Percentiles rank a stretch among this genome's conserved stretches.
phyloP scores from a whole-genome alignment of 371 early-diverging fungal genomes.

The Syncephalastrum monosporum region DNA sequence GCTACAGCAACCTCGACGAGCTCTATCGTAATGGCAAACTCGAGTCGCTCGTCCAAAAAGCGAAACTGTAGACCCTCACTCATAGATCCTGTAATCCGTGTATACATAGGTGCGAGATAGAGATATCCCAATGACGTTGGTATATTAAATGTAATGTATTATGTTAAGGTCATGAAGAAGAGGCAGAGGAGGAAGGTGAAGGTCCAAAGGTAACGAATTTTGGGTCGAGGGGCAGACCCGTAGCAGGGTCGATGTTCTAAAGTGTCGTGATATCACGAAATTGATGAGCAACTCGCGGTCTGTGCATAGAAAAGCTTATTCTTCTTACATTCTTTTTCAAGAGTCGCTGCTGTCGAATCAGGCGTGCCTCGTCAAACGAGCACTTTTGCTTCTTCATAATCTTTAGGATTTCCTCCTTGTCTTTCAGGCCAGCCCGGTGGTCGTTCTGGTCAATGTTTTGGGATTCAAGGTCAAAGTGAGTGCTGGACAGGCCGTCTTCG shows the following conservation, averaged over 20 bases:
- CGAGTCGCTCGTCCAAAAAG: slow-evolving; percentile 44
- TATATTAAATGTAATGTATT: no score
- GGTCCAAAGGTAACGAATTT: slow-evolving; percentile 67
- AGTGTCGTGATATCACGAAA: slow-evolving; percentile 1
- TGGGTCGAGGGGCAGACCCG: slow-evolving; percentile 79
- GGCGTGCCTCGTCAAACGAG: slow-evolving; percentile 79
- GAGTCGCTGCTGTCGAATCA: slow-evolving; percentile 71
- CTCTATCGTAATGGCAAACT: slow-evolving; percentile 60
- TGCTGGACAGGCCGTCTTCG: slow-evolving; percentile 71
- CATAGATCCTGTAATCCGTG: neutral
- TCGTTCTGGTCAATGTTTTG: slow-evolving; percentile 67
- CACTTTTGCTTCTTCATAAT: slow-evolving; percentile 75
- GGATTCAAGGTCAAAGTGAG: slow-evolving; percentile 66
- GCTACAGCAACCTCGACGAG: slow-evolving; percentile 70
- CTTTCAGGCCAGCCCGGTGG: slow-evolving; percentile 71
- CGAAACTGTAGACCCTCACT: slow-evolving; percentile 14
- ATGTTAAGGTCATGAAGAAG: neutral
- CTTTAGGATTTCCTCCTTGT: slow-evolving; percentile 65
- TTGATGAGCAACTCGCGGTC: neutral
- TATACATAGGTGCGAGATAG: no score
- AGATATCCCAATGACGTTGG: no score
- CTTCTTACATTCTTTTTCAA: slow-evolving; percentile 64
- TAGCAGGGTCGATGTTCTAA: slow-evolving; percentile 74
- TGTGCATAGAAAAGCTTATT: neutral
- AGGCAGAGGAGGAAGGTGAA: slow-evolving; percentile 16